phyloP scores from a whole-genome alignment of 306 rosid genomes.

The Dicorynia guianensis region DNA sequence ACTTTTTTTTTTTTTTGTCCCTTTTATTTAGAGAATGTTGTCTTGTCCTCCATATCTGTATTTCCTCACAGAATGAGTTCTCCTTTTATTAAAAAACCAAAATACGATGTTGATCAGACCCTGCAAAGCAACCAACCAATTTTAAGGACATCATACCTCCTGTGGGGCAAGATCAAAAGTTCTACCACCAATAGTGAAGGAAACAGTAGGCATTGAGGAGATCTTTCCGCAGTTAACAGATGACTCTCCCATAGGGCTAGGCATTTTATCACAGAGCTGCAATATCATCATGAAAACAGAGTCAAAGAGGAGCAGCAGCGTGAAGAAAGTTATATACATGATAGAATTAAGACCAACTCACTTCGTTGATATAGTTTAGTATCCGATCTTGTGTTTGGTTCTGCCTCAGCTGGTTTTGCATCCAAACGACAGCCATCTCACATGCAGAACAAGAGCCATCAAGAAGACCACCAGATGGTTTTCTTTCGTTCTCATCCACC shows the following conservation, averaged over 20 bases:
- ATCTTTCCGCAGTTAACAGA: slow-evolving; percentile 71
- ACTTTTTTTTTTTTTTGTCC: too few relatives aligned
- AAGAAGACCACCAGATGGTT: slow-evolving; percentile 52
- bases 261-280: slow-evolving; percentile 81
- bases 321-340: background rate
- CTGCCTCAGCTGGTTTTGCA: slow-evolving; percentile 75
- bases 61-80: background rate
- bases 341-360: slow-evolving; percentile 29
- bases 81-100: background rate
- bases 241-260: slow-evolving; percentile 68
- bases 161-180: slow-evolving; percentile 64
- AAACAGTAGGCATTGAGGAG: slow-evolving; percentile 68
- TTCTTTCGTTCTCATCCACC: slow-evolving; percentile 56
- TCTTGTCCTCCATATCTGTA: background rate
- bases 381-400: slow-evolving; percentile 70
- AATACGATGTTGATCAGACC: background rate
- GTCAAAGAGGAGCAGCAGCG: slow-evolving; percentile 37
- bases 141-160: slow-evolving; percentile 62
- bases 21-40: background rate
- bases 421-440: slow-evolving; percentile 90
- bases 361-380: slow-evolving; percentile 68
- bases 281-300: slow-evolving; percentile 34
- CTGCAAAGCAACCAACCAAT: slow-evolving; percentile 17
- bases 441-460: slow-evolving; percentile 81
- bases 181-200: slow-evolving; percentile 82